Evolutionary conservation across 495 filamentous ascomycete species (phyloP), one percentile per base, ranked within the genome.

Genomic region (Aspergillus bridgeri): DNA sequence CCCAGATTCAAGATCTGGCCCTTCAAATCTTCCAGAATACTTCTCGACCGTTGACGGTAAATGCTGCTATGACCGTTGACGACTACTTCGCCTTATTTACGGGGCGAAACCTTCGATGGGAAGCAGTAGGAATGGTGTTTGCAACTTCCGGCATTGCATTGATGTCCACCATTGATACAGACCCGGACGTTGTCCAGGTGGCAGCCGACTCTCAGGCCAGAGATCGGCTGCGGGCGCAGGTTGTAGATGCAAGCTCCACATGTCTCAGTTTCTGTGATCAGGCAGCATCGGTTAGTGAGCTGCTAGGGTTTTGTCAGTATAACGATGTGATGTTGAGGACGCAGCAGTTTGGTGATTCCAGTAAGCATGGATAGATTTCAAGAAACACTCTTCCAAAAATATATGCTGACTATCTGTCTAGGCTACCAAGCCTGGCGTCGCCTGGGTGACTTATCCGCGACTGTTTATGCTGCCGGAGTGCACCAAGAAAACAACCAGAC

Each of bases 31-130:
- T 71, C 27, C 69, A 68, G 19, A 73, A 71, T 47, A 67, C 75
- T 6, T 71, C 68, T 5, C 58, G 65, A 2, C 63, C 67, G 8
- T 61, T 77, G 56, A 52, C 48, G 3, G 60, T 62, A 0, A 62
- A 72, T 38, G 53, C 54, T n/a, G 54, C 62, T 0, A 75, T 75
- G 70, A 72, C 69, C 0, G 57, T 69, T 3, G 53, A 65, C 27
- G 76, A 72, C 47, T 79, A 66, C 59, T 73, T 60, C 53, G 68
- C 45, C 15, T 73, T 64, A 3, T 83, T 82, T 33, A 81, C 77
- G 0, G 84, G 81, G 0, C 61, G 64, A 13, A 76, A 79, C 46
- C 65, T 83, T 23, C 79, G 84, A 9, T 89, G 84, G 84, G 85
- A 88, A 65, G 66, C 80, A 3, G 61, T 86, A 3, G 85, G 79